phyloP scores from a whole-genome alignment of 2,329 filamentous ascomycete species.

The Coniochaeta sp. region DNA sequence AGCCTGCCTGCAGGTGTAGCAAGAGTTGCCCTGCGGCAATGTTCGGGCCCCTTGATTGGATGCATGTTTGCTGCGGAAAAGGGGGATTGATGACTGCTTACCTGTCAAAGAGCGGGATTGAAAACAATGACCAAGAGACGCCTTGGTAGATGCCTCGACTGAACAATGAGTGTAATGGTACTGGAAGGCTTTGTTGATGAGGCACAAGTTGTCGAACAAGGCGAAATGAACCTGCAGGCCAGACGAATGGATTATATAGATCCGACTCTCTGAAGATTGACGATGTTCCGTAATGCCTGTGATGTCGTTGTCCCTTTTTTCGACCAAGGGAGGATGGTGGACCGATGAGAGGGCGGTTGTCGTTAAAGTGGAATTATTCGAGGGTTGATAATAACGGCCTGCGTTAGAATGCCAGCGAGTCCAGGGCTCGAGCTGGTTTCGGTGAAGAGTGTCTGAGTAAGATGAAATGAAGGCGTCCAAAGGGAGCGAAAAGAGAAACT shows the following conservation, averaged over 20 bases:
- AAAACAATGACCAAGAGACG: background rate
- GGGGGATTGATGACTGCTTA: background rate
- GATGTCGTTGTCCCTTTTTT: background rate
- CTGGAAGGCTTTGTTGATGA: background rate
- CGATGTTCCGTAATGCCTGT: no score
- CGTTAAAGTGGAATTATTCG: background rate
- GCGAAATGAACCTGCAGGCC: background rate
- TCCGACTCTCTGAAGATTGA: background rate
- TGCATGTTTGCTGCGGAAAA: background rate
- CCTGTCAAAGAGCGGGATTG: background rate
- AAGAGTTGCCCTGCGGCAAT: background rate
- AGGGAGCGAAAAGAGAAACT: background rate
- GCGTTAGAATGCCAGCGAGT: constrained; percentile 2
- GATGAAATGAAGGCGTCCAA: background rate
- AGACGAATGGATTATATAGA: background rate
- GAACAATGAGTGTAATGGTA: background rate
- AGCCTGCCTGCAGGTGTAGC: background rate
- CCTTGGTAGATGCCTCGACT: background rate
- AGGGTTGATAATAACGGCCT: background rate
- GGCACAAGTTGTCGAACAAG: background rate
- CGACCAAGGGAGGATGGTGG: background rate
- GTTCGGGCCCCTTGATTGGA: background rate
- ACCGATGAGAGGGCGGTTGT: background rate
- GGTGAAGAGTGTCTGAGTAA: background rate
- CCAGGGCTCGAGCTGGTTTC: background rate